Evolutionary conservation across 2,329 filamentous ascomycete genomes (phyloP).

Genomic region (Xylaria digitata): DNA sequence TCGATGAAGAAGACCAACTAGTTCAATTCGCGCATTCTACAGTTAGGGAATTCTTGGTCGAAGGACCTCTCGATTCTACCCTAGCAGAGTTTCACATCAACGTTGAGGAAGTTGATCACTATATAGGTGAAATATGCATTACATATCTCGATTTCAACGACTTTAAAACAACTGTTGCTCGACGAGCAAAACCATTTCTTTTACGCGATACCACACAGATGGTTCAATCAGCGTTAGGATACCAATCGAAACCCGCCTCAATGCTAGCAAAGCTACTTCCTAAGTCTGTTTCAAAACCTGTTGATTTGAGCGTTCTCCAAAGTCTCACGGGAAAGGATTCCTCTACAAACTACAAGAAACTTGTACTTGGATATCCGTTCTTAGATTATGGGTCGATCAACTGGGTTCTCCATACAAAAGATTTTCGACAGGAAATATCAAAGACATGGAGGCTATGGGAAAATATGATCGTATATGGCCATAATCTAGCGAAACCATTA

Average conservation of each 20-base stretch:
- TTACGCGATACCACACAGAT: not conserved
- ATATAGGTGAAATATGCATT: slow-evolving; percentile 53
- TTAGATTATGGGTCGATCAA: slow-evolving; percentile 31
- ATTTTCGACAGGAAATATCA: slow-evolving; percentile 23
- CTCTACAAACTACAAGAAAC: too few species aligned
- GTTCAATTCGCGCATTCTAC: slow-evolving; percentile 43
- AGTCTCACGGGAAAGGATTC: too few species aligned
- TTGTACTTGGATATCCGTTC: slow-evolving; percentile 11
- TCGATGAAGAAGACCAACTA: slow-evolving; percentile 37
- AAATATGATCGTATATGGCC: slow-evolving; percentile 4
- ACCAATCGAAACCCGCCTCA: too few species aligned
- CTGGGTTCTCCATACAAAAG: slow-evolving; percentile 34
- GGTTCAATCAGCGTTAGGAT: too few species aligned
- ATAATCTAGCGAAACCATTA: not conserved
- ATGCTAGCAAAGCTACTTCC: too few species aligned
- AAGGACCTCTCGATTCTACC: slow-evolving; percentile 2
- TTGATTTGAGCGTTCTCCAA: too few species aligned
- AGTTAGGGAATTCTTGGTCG: slow-evolving; percentile 49
- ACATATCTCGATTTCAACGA: slow-evolving; percentile 56
- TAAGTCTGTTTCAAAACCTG: too few species aligned
- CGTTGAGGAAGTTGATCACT: slow-evolving; percentile 44
- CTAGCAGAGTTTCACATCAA: slow-evolving; percentile 44
- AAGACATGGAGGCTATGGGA: slow-evolving; percentile 25
- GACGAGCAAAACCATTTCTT: slow-evolving; percentile 40
- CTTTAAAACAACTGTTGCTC: slow-evolving; percentile 53